These are phyloP conservation scores for Phialocephala sp. DNA, from an alignment of 2,329 filamentous ascomycete genomes.

Conservation along the genomic window DNA sequence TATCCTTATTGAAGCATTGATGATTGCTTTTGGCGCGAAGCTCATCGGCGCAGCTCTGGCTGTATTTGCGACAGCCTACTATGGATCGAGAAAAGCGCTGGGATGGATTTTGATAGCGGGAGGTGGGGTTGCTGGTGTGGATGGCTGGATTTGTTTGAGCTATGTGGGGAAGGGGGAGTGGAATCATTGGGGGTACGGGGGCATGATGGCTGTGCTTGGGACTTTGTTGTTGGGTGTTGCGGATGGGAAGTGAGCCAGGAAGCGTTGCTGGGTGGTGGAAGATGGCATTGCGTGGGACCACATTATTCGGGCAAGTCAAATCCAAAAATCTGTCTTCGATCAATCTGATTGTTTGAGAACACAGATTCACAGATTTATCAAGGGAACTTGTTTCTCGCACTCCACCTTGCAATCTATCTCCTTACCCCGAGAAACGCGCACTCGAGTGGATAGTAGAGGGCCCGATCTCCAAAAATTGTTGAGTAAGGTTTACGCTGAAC, in stretches of 20 bases:
- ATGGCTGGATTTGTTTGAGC: constrained; percentile 7
- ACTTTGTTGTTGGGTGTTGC: constrained; percentile 9
- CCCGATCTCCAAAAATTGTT: too few species aligned
- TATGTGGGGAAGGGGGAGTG: constrained; percentile 11
- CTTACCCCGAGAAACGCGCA: too few species aligned
- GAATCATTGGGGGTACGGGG: constrained; percentile 15
- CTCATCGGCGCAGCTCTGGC: constrained; percentile 5
- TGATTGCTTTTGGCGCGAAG: constrained; percentile 13
- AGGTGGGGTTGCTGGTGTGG: constrained; percentile 4
- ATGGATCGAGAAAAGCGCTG: constrained; percentile 1
- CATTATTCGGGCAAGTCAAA: too few species aligned
- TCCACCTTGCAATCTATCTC: too few species aligned
- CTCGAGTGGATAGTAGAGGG: too few species aligned
- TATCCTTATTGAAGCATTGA: constrained; percentile 1
- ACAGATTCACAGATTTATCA: too few species aligned
- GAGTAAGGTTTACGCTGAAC: too few species aligned
- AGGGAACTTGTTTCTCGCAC: too few species aligned
- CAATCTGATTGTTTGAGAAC: too few species aligned
- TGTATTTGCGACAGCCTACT: background rate
- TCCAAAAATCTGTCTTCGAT: too few species aligned
- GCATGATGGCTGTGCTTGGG: constrained; percentile 9
- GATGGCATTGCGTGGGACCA: background rate
- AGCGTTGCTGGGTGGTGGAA: background rate
- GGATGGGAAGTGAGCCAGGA: background rate
- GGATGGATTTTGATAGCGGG: constrained; percentile 10